phyloP scores from a whole-genome alignment of 331 rosid genomes.

The Erythrophleum ivorense region DNA sequence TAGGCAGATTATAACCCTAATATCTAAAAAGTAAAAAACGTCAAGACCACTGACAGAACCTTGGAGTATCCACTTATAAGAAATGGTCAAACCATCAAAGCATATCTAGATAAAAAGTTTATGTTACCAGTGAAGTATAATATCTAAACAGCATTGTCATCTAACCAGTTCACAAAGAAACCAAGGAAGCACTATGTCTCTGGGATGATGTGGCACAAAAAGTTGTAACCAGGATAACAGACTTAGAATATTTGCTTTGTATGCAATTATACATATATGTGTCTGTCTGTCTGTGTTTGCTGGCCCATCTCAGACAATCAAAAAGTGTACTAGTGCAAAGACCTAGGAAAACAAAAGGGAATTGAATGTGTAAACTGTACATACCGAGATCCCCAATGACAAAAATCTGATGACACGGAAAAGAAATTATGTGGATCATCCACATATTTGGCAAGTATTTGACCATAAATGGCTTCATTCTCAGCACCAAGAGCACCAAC shows the following conservation, averaged over 20 bases:
- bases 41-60: neutral
- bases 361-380: conserved; percentile 33
- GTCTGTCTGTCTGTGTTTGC: neutral
- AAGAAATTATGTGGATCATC: conserved; percentile 88
- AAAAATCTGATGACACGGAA: conserved; percentile 93
- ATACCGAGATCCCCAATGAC: conserved; percentile 99
- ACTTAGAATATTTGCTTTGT: neutral
- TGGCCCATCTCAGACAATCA: conserved; percentile 7
- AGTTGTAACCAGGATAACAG: neutral
- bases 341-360: neutral
- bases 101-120: neutral
- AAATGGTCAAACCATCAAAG: conserved; percentile 17
- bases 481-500: conserved; percentile 85
- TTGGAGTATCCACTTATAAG: neutral
- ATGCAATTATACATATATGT: neutral
- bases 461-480: conserved; percentile 65
- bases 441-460: conserved; percentile 62
- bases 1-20: neutral
- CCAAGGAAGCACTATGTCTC: neutral
- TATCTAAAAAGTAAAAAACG: neutral
- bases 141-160: conserved; percentile 24
- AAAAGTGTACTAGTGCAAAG: neutral
- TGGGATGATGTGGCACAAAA: neutral
- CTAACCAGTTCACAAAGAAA: neutral
- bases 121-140: conserved; percentile 5